Base-by-base conservation (phyloP, 805 yeast genomes). In the Ogataea siamensis region DNA sequence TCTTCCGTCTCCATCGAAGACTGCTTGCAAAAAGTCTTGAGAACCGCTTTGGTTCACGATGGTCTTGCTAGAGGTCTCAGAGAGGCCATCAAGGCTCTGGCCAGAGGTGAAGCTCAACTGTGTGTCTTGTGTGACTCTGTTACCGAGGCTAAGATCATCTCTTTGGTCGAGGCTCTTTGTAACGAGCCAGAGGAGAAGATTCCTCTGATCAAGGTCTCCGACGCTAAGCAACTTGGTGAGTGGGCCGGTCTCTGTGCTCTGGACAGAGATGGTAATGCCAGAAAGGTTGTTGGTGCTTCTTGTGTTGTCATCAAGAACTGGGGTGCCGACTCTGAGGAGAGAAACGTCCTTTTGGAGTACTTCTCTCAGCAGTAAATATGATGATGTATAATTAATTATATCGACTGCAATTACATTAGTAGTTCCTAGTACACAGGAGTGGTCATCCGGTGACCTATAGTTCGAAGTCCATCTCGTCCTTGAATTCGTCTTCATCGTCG, bases 41-140 rank as follows among this genome's bases (percentile, higher is more conserved):
- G 95, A 83, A 88, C 93, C 71, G 82, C 99, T 61, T 82, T 93
- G 70, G 86, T 91, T 67, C 95, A 88, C 80, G 97, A 91, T 71
- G 99, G 99, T 76, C 87, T 93, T 74, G 98, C 98, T 71, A 91
- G 99, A 80, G 99, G 99, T 83, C 83, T 93, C 73, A 93, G 98
- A 83, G 99, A 93, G 80, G 94, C 98, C 58, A 87, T 97, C 67
- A 93, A 93, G 86, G 98, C 97, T 73, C 81, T 93, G 60, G 80
- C 96, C 66, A 80, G 87, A 73, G 87, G 96, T 72, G 94, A 89
- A 76, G 99, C 97, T 61, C 95, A 91, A 76, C 79, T 93, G 70
- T 84, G 89, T 77, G 96, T 93, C 67, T 79, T 93, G 63, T 88
- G 95, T 74, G 97, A 91, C 78, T 81, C 98, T 58, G 97, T 93